phyloP scores from a whole-genome alignment of 345 rosid genomes.

The Stellera chamaejasme region DNA sequence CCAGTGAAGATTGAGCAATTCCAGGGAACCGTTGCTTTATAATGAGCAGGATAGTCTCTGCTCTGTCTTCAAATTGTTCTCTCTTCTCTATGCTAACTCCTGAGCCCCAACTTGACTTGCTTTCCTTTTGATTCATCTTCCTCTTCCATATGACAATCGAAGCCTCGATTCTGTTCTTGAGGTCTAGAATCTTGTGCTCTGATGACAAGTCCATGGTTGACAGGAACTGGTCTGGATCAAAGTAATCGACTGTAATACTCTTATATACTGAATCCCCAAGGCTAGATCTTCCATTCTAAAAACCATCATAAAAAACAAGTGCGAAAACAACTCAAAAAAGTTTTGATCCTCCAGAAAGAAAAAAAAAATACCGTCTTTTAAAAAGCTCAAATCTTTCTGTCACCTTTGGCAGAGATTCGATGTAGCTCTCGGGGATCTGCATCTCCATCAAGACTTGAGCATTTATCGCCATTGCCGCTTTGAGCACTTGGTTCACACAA shows the following conservation, averaged over 20 bases:
- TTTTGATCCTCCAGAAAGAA: not conserved
- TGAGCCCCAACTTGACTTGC: slow-evolving; percentile 72
- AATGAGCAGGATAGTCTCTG: slow-evolving; percentile 70
- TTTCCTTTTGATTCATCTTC: slow-evolving; percentile 80
- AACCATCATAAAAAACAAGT: not conserved
- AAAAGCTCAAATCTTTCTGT: not conserved
- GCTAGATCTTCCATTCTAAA: slow-evolving; percentile 85
- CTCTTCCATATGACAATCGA: slow-evolving; percentile 90
- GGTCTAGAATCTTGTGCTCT: slow-evolving; percentile 89
- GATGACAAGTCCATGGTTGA: slow-evolving; percentile 69
- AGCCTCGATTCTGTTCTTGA: slow-evolving; percentile 94
- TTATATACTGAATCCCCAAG: slow-evolving; percentile 78
- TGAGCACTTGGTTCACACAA: slow-evolving; percentile 82
- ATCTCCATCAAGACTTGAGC: slow-evolving; percentile 85
- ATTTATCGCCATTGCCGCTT: slow-evolving; percentile 97
- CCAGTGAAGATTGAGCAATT: slow-evolving; percentile 76
- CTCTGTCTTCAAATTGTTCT: slow-evolving; percentile 90
- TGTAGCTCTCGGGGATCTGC: slow-evolving; percentile 88
- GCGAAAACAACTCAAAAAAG: not conserved
- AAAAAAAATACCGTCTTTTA: too few species aligned
- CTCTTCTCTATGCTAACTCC: slow-evolving; percentile 84
- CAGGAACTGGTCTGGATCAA: slow-evolving; percentile 82
- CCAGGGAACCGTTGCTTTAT: slow-evolving; percentile 83
- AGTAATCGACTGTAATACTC: slow-evolving; percentile 74
- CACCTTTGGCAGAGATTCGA: slow-evolving; percentile 94